phyloP scores from a whole-genome alignment of 1,139 yeast species.

The Casaregolazyma lundiana region DNA sequence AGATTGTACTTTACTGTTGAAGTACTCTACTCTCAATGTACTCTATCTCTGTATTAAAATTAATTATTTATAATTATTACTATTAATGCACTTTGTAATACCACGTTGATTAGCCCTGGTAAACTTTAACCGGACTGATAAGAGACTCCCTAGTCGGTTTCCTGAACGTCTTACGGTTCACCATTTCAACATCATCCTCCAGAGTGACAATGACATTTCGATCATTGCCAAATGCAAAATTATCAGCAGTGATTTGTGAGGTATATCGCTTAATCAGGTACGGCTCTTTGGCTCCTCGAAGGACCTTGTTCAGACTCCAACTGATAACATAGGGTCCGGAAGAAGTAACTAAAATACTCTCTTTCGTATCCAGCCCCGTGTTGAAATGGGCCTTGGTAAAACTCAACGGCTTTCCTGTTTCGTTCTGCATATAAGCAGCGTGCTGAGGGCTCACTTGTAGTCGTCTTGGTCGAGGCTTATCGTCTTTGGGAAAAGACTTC shows the following conservation, averaged over 20 bases:
- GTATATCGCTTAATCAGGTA: slow-evolving; percentile 62
- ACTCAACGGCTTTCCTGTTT: slow-evolving; percentile 46
- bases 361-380: slow-evolving; percentile 57
- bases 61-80: too few species aligned
- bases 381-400: slow-evolving; percentile 78
- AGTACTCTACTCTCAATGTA: neutral
- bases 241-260: slow-evolving; percentile 66
- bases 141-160: slow-evolving; percentile 49
- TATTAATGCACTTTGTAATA: neutral
- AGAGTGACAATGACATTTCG: slow-evolving; percentile 66
- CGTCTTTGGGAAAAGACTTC: slow-evolving; percentile 58
- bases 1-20: neutral
- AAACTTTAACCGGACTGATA: slow-evolving; percentile 31
- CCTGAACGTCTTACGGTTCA: slow-evolving; percentile 52
- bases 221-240: slow-evolving; percentile 70
- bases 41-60: too few species aligned
- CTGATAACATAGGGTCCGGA: slow-evolving; percentile 76
- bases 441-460: slow-evolving; percentile 70
- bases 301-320: slow-evolving; percentile 67
- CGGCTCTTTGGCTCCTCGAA: slow-evolving; percentile 51
- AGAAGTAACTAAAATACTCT: slow-evolving; percentile 69
- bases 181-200: slow-evolving; percentile 67
- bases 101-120: slow-evolving; percentile 16
- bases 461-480: slow-evolving; percentile 66
- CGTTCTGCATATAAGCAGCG: slow-evolving; percentile 55